Percentiles rank a stretch among this genome's conserved stretches.
These are phyloP conservation scores for Salisapilia sapeloensis DNA, from an alignment of 352 stramenopile genomes.

Conservation along the genomic window DNA sequence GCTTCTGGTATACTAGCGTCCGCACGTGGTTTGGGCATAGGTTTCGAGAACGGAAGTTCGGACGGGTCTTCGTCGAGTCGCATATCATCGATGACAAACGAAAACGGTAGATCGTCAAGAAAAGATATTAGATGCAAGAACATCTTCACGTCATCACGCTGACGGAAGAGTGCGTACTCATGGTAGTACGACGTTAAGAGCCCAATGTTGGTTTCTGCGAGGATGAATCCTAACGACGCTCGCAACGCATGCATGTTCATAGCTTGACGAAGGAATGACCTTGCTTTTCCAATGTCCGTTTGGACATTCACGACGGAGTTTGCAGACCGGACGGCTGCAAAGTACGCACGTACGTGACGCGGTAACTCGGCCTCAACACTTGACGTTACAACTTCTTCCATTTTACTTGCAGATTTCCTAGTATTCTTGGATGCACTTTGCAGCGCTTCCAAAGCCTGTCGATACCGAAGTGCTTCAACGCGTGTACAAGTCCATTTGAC, in stretches of 20 bases:
- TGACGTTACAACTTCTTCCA: constrained; percentile 48
- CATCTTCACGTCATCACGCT: constrained; percentile 61
- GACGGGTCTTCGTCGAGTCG: constrained; percentile 45
- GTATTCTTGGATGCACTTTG: constrained; percentile 14
- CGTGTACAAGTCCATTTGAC: constrained; percentile 77
- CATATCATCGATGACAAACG: constrained; percentile 60
- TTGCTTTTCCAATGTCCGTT: constrained; percentile 58
- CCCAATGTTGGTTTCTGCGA: constrained; percentile 58
- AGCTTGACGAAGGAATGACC: constrained; percentile 59
- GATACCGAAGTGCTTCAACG: constrained; percentile 50
- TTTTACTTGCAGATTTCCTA: too few species aligned
- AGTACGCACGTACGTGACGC: constrained; percentile 43
- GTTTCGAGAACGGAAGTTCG: constrained; percentile 54
- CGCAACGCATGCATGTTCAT: constrained; percentile 72
- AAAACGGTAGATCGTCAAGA: constrained; percentile 55
- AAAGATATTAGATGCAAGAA: constrained; percentile 46
- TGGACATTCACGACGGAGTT: constrained; percentile 44
- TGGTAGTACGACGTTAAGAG: constrained; percentile 69
- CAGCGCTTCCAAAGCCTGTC: constrained; percentile 49
- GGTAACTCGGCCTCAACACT: constrained; percentile 56
- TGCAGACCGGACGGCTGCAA: constrained; percentile 35
- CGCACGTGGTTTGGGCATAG: constrained; percentile 24
- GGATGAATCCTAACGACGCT: constrained; percentile 43
- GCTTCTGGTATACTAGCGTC: constrained; percentile 6
- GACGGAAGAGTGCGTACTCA: constrained; percentile 56